Conservation (phyloP, 2,329 filamentous ascomycete species). For the Cyphellophora europaea region DNA sequence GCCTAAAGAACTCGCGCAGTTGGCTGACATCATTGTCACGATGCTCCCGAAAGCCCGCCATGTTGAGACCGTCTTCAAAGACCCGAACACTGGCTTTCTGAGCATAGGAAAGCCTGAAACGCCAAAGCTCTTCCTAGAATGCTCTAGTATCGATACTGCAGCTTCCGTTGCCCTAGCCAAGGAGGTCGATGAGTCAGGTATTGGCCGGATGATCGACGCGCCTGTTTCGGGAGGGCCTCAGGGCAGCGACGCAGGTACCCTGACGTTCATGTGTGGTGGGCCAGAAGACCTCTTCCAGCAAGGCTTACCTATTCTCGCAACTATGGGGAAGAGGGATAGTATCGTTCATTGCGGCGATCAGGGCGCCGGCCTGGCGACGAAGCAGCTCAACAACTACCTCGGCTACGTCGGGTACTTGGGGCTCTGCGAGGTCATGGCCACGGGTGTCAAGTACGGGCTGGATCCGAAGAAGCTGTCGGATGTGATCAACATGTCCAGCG, state of each 20-base stretch:
- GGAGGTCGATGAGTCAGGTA: slow-evolving; percentile 13
- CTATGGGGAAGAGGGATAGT: slow-evolving; percentile 42
- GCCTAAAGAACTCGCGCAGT: slow-evolving; percentile 28
- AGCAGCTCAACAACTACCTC: slow-evolving; percentile 22
- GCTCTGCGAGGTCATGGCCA: slow-evolving; percentile 33
- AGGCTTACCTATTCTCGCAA: slow-evolving; percentile 30
- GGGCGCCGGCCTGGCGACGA: slow-evolving; percentile 20
- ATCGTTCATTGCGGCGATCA: slow-evolving; percentile 21
- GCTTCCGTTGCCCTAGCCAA: slow-evolving; percentile 38
- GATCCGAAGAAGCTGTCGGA: slow-evolving; percentile 29
- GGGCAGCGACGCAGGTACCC: slow-evolving; percentile 39
- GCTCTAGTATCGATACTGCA: slow-evolving; percentile 45
- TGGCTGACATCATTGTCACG: slow-evolving; percentile 37
- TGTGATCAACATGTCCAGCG: slow-evolving; percentile 17
- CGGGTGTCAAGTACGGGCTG: slow-evolving; percentile 18
- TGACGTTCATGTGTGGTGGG: slow-evolving; percentile 48
- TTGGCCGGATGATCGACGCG: slow-evolving; percentile 42
- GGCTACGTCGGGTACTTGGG: slow-evolving; percentile 16
- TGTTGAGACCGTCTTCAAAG: slow-evolving; percentile 41
- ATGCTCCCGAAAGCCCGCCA: slow-evolving; percentile 46
- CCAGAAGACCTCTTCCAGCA: slow-evolving; percentile 41
- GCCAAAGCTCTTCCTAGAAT: slow-evolving; percentile 40
- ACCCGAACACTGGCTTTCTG: slow-evolving; percentile 31
- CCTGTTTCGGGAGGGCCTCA: slow-evolving; percentile 44
- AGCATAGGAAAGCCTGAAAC: slow-evolving; percentile 22